Conservation (phyloP, 768 basidiomycete genomes). For the Lactarius akahatsu region DNA sequence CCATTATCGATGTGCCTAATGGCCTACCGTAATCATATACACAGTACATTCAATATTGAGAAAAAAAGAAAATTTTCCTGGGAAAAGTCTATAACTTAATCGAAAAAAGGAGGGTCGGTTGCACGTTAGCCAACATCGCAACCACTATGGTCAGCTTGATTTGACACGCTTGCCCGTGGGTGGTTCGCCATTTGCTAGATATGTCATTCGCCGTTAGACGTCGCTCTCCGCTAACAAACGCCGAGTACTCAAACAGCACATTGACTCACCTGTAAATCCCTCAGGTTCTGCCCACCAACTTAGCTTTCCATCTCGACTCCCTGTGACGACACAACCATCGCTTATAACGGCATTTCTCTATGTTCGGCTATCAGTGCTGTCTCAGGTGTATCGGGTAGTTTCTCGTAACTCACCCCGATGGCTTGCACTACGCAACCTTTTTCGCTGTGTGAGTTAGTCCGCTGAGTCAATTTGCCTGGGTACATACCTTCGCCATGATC, state of each 20-base stretch:
- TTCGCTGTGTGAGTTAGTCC: constrained; percentile 2
- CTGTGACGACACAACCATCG: constrained; percentile 25
- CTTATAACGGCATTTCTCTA: constrained; percentile 5
- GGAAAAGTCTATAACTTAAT: constrained; percentile 22
- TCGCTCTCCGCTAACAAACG: neutral
- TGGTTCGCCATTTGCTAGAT: constrained; percentile 12
- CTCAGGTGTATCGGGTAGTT: neutral
- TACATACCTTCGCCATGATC: constrained; percentile 58
- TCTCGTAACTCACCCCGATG: constrained; percentile 16
- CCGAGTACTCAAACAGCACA: neutral
- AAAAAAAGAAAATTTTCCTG: neutral
- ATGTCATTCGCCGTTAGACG: constrained; percentile 3
- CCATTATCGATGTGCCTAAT: constrained; percentile 4
- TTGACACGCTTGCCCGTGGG: constrained; percentile 25
- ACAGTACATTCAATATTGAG: constrained; percentile 13
- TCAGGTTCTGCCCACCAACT: constrained; percentile 28
- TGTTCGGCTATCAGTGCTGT: constrained; percentile 2
- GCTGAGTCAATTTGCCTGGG: neutral
- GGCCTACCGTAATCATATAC: constrained; percentile 13
- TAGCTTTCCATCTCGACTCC: constrained; percentile 28
- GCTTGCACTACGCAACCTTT: constrained; percentile 26
- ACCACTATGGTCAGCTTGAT: constrained; percentile 16
- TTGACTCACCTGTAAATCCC: constrained; percentile 17
- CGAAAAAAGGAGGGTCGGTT: constrained; percentile 1
- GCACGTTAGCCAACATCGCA: constrained; percentile 9